A percentile compares a stretch with the other conserved stretches of the same genome.
Evolutionary conservation across 2,329 filamentous ascomycete genomes (phyloP).

Genomic region (Pseudovirgaria hyperparasitica): DNA sequence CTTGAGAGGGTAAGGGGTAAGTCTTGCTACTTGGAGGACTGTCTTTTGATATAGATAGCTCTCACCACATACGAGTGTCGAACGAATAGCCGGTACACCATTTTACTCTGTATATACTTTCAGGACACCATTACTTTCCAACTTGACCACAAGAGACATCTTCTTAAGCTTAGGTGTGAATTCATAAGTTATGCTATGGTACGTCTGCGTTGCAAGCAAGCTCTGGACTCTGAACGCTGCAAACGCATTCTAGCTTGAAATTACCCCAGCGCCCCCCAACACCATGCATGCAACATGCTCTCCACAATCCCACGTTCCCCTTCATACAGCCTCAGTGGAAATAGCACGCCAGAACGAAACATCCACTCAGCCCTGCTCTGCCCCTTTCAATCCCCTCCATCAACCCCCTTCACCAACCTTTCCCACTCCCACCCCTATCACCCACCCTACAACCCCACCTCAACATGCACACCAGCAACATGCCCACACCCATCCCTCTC

Average conservation of each 20-base stretch:
- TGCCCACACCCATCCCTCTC: neutral
- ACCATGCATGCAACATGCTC: constrained; percentile 13
- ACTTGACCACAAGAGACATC: too few relatives aligned
- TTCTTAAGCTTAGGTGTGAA: too few relatives aligned
- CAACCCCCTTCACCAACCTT: constrained; percentile 14
- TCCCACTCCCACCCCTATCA: constrained; percentile 3
- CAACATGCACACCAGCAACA: neutral
- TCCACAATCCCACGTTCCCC: constrained; percentile 13
- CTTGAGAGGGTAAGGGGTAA: neutral
- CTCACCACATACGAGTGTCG: constrained; percentile 4
- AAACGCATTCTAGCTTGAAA: neutral
- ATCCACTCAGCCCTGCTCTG: too few relatives aligned
- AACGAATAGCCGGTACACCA: too few relatives aligned
- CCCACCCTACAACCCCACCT: constrained; percentile 3
- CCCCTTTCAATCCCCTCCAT: constrained; percentile 21
- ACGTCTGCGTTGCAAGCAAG: too few relatives aligned
- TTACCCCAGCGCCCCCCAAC: constrained; percentile 1
- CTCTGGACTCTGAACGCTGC: too few relatives aligned
- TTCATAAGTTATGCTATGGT: too few relatives aligned
- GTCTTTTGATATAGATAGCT: neutral
- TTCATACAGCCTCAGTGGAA: constrained; percentile 18
- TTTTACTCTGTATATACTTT: too few relatives aligned
- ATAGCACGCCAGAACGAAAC: constrained; percentile 11
- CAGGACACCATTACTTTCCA: too few relatives aligned
- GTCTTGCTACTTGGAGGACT: neutral